phyloP scores from a whole-genome alignment of 441 rosid genomes.

The Pelargonium citronellum region DNA sequence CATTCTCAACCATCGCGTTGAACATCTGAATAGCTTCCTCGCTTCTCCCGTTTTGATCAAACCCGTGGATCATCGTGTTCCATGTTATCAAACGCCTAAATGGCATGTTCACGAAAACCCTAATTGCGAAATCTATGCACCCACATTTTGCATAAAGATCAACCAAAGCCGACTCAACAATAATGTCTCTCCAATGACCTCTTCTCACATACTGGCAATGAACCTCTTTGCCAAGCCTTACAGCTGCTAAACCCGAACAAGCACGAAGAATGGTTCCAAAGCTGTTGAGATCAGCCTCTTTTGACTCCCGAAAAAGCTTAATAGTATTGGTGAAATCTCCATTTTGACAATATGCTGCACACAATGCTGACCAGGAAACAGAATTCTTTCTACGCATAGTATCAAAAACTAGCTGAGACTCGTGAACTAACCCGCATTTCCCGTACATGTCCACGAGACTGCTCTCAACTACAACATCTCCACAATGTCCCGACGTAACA shows the following conservation, averaged over 20 bases:
- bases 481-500: slow-evolving; percentile 39
- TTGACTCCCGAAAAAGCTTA: slow-evolving; percentile 50
- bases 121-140: slow-evolving; percentile 47
- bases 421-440: slow-evolving; percentile 50
- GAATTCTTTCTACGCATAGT: slow-evolving; percentile 57
- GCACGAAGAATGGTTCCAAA: slow-evolving; percentile 81
- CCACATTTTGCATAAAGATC: slow-evolving; percentile 82
- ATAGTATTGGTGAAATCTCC: slow-evolving; percentile 49
- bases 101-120: slow-evolving; percentile 43
- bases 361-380: slow-evolving; percentile 71
- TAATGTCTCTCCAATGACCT: slow-evolving; percentile 58
- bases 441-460: slow-evolving; percentile 91
- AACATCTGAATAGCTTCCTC: slow-evolving; percentile 54
- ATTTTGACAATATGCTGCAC: slow-evolving; percentile 70
- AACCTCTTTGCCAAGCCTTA: slow-evolving; percentile 70
- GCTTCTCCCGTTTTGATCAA: slow-evolving; percentile 80
- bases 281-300: slow-evolving; percentile 52
- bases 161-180: slow-evolving; percentile 77
- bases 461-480: slow-evolving; percentile 63
- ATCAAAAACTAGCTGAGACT: slow-evolving; percentile 57
- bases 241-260: slow-evolving; percentile 67
- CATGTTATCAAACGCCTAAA: slow-evolving; percentile 58
- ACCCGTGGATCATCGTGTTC: slow-evolving; percentile 75
- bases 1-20: slow-evolving; percentile 41
- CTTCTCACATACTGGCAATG: slow-evolving; percentile 75